Evolutionary conservation across 768 basidiomycete species (phyloP).

Genomic region (Trametes punicea): DNA sequence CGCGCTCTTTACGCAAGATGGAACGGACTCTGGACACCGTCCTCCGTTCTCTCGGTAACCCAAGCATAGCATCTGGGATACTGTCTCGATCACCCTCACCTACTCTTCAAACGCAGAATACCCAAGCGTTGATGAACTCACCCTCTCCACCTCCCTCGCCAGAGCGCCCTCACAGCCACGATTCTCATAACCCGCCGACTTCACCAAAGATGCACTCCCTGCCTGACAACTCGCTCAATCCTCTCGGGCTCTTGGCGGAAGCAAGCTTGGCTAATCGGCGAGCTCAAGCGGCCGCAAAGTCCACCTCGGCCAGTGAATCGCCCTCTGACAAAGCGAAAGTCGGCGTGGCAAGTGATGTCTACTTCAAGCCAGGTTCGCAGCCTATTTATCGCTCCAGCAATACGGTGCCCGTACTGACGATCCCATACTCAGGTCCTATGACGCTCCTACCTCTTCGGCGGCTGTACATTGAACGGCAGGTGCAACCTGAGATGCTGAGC

Average conservation of each 20-base stretch:
- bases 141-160: constrained; percentile 30
- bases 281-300: constrained; percentile 41
- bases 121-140: constrained; percentile 52
- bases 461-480: constrained; percentile 81
- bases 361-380: constrained; percentile 83
- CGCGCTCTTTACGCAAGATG: constrained; percentile 84
- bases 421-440: constrained; percentile 62
- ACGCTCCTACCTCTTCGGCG: constrained; percentile 80
- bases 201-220: constrained; percentile 89
- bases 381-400: neutral
- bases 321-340: constrained; percentile 37
- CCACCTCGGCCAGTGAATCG: constrained; percentile 16
- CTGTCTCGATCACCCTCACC: constrained; percentile 82
- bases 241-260: constrained; percentile 89
- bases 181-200: constrained; percentile 31
- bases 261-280: constrained; percentile 76
- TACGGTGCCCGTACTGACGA: neutral
- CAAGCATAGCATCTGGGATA: constrained; percentile 73
- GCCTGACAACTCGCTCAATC: constrained; percentile 90
- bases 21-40: constrained; percentile 92
- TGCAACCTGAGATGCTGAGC: constrained; percentile 91
- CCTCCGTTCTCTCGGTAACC: constrained; percentile 83
- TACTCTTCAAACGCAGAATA: constrained; percentile 42
- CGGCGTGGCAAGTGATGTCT: constrained; percentile 82
- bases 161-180: constrained; percentile 38